Base-by-base conservation (phyloP, 148 eudicot genomes). In the Vaccinium corymbosum region DNA sequence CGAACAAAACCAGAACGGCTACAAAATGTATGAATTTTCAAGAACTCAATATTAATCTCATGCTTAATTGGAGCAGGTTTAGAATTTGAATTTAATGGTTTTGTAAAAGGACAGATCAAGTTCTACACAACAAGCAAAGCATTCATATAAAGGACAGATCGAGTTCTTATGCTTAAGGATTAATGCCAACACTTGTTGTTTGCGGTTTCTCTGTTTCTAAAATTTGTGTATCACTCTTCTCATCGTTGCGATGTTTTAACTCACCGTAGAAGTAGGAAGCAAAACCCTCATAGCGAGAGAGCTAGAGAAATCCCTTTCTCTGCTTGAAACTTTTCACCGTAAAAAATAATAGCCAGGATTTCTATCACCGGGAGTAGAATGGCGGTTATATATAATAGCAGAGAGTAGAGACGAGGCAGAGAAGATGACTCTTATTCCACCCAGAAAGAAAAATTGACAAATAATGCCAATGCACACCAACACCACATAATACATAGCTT, bases 201-300 rank as follows among this genome's bases (percentile, higher is more conserved):
- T 71, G 77, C 7, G 77, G 77, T 19, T 7, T 6, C 22, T 42
- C 48, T 17, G 10, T 42, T 73, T 35, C 50, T 16, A 20, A 19
- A 42, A 16, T 38, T 5, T 35, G 77, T 35, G 51, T 42, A 15
- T 38, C 50, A 38, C 19, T 73, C 0, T 38, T 42, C 22, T 73
- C 35, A 32, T 32, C 48, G 0, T 73, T 32, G 19, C 48, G 1
- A 71, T 17, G 49, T 73, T 73, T 73, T 38, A 35, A 4, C 50
- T 73, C 76, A 35, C 50, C 76, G 16, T 73, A 73, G 81, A 92
- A 91, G 83, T 89, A 94, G 6, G 97, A 94, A 42, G 88, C 80
- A 79, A 94, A 94, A 22, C 97, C 97, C 97, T 94, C 97, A 94
- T 14, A 92, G 85, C 0, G 91, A 92, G 3, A 94, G 93, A 17